Conservation (phyloP, 1,139 yeast genomes). For the Taphrina sp. region DNA sequence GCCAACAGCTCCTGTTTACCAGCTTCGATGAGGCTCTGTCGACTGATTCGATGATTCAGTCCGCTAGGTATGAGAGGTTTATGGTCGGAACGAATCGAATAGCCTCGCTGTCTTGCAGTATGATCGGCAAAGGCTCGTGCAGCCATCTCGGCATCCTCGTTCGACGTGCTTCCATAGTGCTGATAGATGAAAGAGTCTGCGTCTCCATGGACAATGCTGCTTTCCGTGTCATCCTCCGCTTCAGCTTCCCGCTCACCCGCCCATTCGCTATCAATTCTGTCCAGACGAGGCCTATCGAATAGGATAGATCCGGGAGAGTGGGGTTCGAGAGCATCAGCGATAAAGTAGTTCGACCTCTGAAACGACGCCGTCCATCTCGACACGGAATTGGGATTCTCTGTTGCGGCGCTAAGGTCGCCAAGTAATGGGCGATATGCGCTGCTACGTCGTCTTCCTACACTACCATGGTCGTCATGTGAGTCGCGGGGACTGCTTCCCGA, state of each 20-base stretch:
- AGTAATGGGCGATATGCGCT: neutral
- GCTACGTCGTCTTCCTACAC: neutral
- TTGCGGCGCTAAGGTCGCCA: neutral
- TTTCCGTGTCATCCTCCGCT: slow-evolving; percentile 17
- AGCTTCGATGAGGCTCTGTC: slow-evolving; percentile 10
- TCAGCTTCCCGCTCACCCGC: slow-evolving; percentile 29
- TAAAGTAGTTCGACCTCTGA: slow-evolving; percentile 25
- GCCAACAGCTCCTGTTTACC: slow-evolving; percentile 11
- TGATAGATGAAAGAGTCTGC: slow-evolving; percentile 24
- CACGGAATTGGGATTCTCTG: slow-evolving; percentile 20
- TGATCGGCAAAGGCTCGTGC: slow-evolving; percentile 19
- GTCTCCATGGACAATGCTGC: slow-evolving; percentile 13
- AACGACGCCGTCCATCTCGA: slow-evolving; percentile 23
- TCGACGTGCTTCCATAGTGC: slow-evolving; percentile 14
- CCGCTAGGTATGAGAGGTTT: slow-evolving; percentile 18
- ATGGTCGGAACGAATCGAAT: slow-evolving; percentile 12
- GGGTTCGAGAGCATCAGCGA: slow-evolving; percentile 29
- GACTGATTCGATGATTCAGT: slow-evolving; percentile 5
- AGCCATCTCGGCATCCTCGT: slow-evolving; percentile 13
- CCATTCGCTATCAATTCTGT: slow-evolving; percentile 28
- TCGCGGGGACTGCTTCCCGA: slow-evolving; percentile 20
- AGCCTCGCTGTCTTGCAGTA: slow-evolving; percentile 12
- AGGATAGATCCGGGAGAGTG: slow-evolving; percentile 16
- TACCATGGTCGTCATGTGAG: neutral
- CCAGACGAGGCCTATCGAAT: slow-evolving; percentile 25